Evolutionary conservation across 306 rosid species (phyloP), one percentile per base, ranked within the genome.

Genomic region (Prinsepia uniflora): DNA sequence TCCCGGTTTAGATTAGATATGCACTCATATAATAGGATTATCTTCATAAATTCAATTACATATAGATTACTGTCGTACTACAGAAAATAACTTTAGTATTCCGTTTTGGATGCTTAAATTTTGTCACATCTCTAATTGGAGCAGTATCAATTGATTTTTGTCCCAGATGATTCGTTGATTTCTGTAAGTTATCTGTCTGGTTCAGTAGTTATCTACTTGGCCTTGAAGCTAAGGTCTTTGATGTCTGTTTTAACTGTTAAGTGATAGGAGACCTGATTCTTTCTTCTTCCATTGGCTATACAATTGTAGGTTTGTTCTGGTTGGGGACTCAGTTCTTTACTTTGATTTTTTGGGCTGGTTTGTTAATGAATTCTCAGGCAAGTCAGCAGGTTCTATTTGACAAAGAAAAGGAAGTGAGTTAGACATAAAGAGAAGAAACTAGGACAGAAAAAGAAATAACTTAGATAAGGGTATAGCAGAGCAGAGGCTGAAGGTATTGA

Each of bases 321-420:
- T 90, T 79, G 96, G 98, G 58, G 96, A 93, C 81, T 78, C 96
- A 54, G 92, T 96, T 78, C 86, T 93, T 6, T 90, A 88, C 81
- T 71, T 90, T 72, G 90, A 90, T 78, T 79, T 93, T 78, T 73
- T 93, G 81, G 98, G 96, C 65, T 80, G 91, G 87, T 93, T 93
- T 87, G 90, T 86, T 65, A 81, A 85, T 74, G 96, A 88, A 80
- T 84, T 93, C 57, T 80, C 79, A 73, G 98, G 98, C 77, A 66
- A 77, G 72, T 72, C 70, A 44, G 46, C 65, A 19, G 53, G 69
- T 66, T 74, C n/a, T 46, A 24, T 43, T 55, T 50, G 42, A 49
- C 70, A 46, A 24, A 24, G 30, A 24, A 24, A 24, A 24, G 2
- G 30, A 2, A 24, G 30, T 2, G 30, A 24, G 30, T 24, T 24